phyloP scores from a whole-genome alignment of 108 stramenopile species.

The Seminavis robusta region DNA sequence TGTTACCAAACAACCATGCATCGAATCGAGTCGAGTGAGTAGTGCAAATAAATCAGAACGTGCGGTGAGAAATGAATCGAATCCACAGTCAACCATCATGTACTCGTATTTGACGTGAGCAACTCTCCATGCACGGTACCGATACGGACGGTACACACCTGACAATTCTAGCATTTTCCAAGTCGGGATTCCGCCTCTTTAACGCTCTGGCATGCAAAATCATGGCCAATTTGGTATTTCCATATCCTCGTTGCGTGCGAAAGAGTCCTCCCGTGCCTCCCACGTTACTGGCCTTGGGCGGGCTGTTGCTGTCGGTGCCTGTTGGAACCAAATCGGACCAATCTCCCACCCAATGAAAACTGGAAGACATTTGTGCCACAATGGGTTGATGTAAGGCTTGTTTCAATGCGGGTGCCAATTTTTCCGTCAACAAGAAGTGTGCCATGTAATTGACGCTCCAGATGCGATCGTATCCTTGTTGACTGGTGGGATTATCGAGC shows the following conservation, averaged over 20 bases:
- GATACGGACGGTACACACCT: too few species aligned
- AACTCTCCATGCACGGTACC: too few species aligned
- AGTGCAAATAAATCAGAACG: too few species aligned
- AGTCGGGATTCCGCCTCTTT: background rate
- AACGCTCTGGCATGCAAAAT: constrained; percentile 36
- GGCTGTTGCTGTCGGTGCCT: background rate
- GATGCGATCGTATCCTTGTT: constrained; percentile 1
- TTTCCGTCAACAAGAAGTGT: constrained; percentile 60
- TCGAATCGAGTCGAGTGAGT: too few species aligned
- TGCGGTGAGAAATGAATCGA: too few species aligned
- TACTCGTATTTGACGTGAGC: too few species aligned
- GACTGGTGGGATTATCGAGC: too few species aligned
- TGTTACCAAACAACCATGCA: too few species aligned
- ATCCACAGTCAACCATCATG: too few species aligned
- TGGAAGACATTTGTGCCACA: constrained; percentile 40
- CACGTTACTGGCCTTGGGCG: constrained; percentile 31
- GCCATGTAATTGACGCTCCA: constrained; percentile 51
- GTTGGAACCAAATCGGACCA: constrained; percentile 20
- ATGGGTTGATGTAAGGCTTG: constrained; percentile 22
- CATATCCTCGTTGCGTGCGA: constrained; percentile 30
- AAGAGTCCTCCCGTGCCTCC: constrained; percentile 21
- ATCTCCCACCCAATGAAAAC: constrained; percentile 33
- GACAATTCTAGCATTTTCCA: constrained; percentile 1
- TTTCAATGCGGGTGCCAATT: constrained; percentile 27
- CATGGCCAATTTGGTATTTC: constrained; percentile 62